These are phyloP conservation scores for Daldinia grandis DNA, from an alignment of 495 filamentous ascomycete genomes.

Conservation along the genomic window DNA sequence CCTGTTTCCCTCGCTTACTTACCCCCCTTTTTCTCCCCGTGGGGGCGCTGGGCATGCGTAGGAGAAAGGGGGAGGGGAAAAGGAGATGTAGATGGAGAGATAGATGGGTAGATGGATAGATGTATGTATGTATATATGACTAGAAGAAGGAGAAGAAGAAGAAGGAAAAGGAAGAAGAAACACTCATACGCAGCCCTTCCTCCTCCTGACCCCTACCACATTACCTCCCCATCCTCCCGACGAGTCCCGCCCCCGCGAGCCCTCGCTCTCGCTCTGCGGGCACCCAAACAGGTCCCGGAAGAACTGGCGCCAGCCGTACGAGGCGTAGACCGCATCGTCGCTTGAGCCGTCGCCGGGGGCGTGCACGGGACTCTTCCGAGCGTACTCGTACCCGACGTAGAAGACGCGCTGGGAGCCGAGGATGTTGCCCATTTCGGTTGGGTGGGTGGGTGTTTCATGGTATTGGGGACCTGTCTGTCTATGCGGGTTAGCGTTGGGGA, in stretches of 20 bases:
- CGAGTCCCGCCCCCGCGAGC: not conserved
- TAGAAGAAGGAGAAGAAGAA: too few relatives aligned
- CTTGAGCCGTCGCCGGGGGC: not conserved
- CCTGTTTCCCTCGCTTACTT: not conserved
- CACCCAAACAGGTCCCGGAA: slow-evolving; percentile 6
- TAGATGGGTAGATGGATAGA: too few relatives aligned
- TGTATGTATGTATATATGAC: too few relatives aligned
- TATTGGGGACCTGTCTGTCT: too few relatives aligned
- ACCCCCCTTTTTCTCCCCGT: not conserved
- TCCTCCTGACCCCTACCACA: slow-evolving; percentile 18
- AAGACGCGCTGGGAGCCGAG: slow-evolving; percentile 16
- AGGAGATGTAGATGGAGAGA: too few relatives aligned
- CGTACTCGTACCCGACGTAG: slow-evolving; percentile 13
- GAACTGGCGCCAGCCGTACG: slow-evolving; percentile 13
- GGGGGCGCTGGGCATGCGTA: not conserved
- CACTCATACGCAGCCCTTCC: slow-evolving; percentile 38
- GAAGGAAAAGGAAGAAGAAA: not conserved
- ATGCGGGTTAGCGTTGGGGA: not conserved
- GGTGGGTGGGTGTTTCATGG: not conserved
- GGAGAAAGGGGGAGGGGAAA: not conserved
- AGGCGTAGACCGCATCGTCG: slow-evolving; percentile 8
- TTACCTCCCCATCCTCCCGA: slow-evolving; percentile 14
- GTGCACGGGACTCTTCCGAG: not conserved
- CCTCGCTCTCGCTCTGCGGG: not conserved
- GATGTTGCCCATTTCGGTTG: slow-evolving; percentile 26